Evolutionary conservation across 2,329 filamentous ascomycete genomes (phyloP), one percentile per base, ranked within the genome.

Genomic region (Neonectria coccinea): DNA sequence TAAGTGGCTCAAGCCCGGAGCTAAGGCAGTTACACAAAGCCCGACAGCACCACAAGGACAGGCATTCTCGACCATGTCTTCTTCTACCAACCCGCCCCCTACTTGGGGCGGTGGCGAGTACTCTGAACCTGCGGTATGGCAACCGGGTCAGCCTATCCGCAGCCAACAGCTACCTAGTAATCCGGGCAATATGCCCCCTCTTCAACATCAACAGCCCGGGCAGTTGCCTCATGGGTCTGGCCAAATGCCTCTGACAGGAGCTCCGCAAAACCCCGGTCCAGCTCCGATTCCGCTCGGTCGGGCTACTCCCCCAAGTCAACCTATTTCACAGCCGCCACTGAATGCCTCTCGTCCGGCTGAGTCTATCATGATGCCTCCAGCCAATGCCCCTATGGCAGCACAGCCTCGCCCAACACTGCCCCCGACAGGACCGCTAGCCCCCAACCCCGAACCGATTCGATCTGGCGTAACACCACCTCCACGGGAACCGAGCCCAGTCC

Each of bases 1-100:
- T 45, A 74, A 73, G 36, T 74, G 70, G 65, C 54, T 72, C 42
- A 74, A 74, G 29, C 70, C 69, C 7, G 69, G 72, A 6, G 62
- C 62, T 22, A 74, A 74, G 12, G 61, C 72, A 52, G 61, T 60
- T n/a, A 57, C 64, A 1, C 66, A 64, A 1, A 73, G 64, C 4
- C 69, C 71, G 8, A 71, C 69, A 8, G 66, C 63, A 1, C 64
- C 67, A 4, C 39, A 67, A 9, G 45, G 53, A 2, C 62, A 51
- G 16, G 11, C 9, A 2, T 27, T 61, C 36, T 64, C 70, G 2
- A 64, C 58, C 0, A 22, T 62, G 48, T 63, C 66, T 16, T 58
- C 66, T 2, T 56, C 66, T 20, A 56, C n/a, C 39, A 56, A 52
- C 2, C 51, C 56, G 2, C 41, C 60, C 12, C 64, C 64, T 7